Percentiles rank a stretch among this genome's conserved stretches.
Evolutionary conservation across 495 filamentous ascomycete species (phyloP).

Genomic region (Aspergillus diversus): DNA sequence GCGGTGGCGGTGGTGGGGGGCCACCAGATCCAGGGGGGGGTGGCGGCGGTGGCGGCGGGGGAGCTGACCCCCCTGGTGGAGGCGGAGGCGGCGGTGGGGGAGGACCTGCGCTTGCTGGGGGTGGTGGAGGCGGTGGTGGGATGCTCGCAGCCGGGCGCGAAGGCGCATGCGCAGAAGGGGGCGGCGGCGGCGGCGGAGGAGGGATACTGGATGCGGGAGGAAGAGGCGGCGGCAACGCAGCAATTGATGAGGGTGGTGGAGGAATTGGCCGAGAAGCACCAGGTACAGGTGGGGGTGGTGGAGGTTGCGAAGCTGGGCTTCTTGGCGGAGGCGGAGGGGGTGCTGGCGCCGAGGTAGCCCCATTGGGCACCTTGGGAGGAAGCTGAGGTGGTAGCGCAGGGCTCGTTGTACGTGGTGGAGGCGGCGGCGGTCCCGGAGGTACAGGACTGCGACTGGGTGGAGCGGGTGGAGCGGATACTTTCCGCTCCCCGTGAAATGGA

Average conservation of each 20-base stretch:
- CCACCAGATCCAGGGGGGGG: slow-evolving; percentile 55
- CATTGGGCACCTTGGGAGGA: slow-evolving; percentile 69
- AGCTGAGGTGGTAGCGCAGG: slow-evolving; percentile 62
- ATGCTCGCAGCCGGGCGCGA: slow-evolving; percentile 36
- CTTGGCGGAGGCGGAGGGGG: slow-evolving; percentile 65
- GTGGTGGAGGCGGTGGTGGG: slow-evolving; percentile 41
- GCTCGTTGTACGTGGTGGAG: slow-evolving; percentile 66
- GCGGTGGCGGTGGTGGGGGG: slow-evolving; percentile 71
- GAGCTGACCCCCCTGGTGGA: slow-evolving; percentile 36
- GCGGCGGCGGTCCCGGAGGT: slow-evolving; percentile 61
- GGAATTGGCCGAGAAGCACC: slow-evolving; percentile 33
- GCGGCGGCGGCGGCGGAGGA: slow-evolving; percentile 35
- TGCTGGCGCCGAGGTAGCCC: slow-evolving; percentile 38
- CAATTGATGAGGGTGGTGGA: slow-evolving; percentile 37
- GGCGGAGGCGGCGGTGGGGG: slow-evolving; percentile 41
- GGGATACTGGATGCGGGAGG: slow-evolving; percentile 45
- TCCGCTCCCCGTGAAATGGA: slow-evolving; percentile 73
- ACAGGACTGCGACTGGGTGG: slow-evolving; percentile 69
- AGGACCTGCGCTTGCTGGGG: slow-evolving; percentile 54
- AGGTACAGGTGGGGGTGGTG: slow-evolving; percentile 54
- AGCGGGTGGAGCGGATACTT: slow-evolving; percentile 67
- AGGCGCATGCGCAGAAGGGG: slow-evolving; percentile 33
- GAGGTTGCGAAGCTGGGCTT: slow-evolving; percentile 47
- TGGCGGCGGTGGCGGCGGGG: slow-evolving; percentile 33
- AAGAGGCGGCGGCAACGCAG: slow-evolving; percentile 30